Percentiles rank a stretch among this genome's conserved stretches.
Evolutionary conservation across 2,329 filamentous ascomycete species (phyloP).

Genomic region (Talaromyces sp.): DNA sequence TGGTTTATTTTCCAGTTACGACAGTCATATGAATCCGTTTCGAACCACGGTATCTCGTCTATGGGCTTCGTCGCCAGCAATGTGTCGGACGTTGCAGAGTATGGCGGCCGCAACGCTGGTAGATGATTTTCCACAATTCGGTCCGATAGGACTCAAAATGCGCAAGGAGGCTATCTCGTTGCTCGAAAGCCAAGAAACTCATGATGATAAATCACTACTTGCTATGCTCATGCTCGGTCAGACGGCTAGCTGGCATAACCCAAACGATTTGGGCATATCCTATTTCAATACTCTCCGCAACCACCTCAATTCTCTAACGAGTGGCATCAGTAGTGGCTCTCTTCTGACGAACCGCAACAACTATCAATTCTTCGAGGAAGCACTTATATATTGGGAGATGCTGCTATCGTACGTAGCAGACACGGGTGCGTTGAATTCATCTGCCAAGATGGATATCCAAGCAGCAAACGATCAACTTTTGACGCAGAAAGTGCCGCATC

Average conservation of each 20-base stretch:
- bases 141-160: slow-evolving; percentile 48
- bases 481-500: slow-evolving; percentile 36
- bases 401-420: slow-evolving; percentile 52
- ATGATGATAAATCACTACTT: slow-evolving; percentile 55
- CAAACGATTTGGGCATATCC: slow-evolving; percentile 52
- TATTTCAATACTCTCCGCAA: slow-evolving; percentile 45
- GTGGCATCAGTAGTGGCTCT: slow-evolving; percentile 23
- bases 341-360: slow-evolving; percentile 34
- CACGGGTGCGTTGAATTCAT: slow-evolving; percentile 35
- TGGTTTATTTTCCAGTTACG: slow-evolving; percentile 61
- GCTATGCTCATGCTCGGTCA: slow-evolving; percentile 57
- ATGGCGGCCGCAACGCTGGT: slow-evolving; percentile 61
- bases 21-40: slow-evolving; percentile 60
- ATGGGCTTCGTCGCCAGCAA: slow-evolving; percentile 56
- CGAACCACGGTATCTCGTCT: slow-evolving; percentile 55
- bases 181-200: slow-evolving; percentile 46
- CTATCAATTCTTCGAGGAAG: slow-evolving; percentile 54
- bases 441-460: slow-evolving; percentile 22
- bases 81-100: slow-evolving; percentile 60
- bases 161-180: slow-evolving; percentile 52
- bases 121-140: slow-evolving; percentile 55
- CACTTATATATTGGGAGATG: slow-evolving; percentile 59
- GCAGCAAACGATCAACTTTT: slow-evolving; percentile 28
- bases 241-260: slow-evolving; percentile 59
- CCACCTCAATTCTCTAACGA: slow-evolving; percentile 42